Evolutionary conservation across 305 asterid species (phyloP), one percentile per base, ranked within the genome.

Genomic region (Fraxinus dipetala): DNA sequence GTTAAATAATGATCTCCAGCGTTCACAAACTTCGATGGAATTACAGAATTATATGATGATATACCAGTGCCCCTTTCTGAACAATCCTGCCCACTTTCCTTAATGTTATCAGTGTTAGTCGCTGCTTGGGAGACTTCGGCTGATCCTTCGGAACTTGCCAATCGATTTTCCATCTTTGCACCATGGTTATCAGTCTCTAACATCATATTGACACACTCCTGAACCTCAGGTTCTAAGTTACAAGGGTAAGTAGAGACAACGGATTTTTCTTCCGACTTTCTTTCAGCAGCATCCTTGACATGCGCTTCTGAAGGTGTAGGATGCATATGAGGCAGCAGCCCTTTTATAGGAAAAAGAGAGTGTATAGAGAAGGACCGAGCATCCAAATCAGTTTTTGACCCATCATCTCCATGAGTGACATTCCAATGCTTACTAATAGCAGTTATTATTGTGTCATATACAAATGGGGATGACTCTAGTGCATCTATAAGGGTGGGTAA

Each of bases 81-180:
- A 83, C 85, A 80, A 78, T 86, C 86, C 51, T 40, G 83, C 30
- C 72, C 85, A 74, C 79, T 65, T 38, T 82, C 86, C 83, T 84
- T 84, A 70, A 48, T 38, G 69, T 59, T 59, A 85, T 84, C 85
- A 45, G 70, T 84, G 81, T 86, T 89, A 78, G 75, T 63, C 84
- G 78, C 87, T 78, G 91, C 88, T 87, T 91, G 95, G 79, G 94
- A 88, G 78, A 85, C 91, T 84, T 48, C 59, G 78, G 88, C 87
- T 72, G 97, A 91, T 82, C 97, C 97, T 87, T 94, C 97, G 74
- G 93, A 91, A 86, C 93, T 87, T 80, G 87, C 92, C 83, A 86
- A 84, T 72, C 78, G 90, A 86, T 76, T 89, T 82, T 90, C 92
- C 88, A 81, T 85, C 83, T 89, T 90, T 63, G 72, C 59, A 31